These are phyloP conservation scores for Neurospora pannonica DNA, from an alignment of 495 filamentous ascomycete species.

Conservation along the genomic window DNA sequence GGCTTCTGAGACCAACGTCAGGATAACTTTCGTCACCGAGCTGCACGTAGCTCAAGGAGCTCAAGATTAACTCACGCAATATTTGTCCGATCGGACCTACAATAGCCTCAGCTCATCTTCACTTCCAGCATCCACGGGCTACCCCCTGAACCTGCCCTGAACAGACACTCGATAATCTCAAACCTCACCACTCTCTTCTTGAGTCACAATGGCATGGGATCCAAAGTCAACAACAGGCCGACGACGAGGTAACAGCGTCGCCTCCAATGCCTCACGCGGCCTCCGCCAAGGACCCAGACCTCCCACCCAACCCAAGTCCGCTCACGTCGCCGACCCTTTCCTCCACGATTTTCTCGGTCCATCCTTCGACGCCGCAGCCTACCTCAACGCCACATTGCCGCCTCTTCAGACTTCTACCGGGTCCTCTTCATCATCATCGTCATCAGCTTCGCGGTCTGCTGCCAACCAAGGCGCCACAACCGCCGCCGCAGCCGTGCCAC, in stretches of 20 bases:
- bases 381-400: slow-evolving; percentile 70
- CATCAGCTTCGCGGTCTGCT: slow-evolving; percentile 2
- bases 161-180: background rate
- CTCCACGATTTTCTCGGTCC: slow-evolving; percentile 59
- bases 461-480: slow-evolving; percentile 16
- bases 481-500: slow-evolving; percentile 43
- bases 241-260: slow-evolving; percentile 22
- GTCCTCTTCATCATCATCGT: background rate
- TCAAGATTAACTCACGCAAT: background rate
- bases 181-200: background rate
- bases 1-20: background rate
- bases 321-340: slow-evolving; percentile 51
- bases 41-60: background rate
- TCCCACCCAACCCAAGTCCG: slow-evolving; percentile 33
- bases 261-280: slow-evolving; percentile 11
- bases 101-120: background rate
- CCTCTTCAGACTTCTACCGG: slow-evolving; percentile 39
- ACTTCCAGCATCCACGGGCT: background rate
- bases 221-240: slow-evolving; percentile 13
- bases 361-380: slow-evolving; percentile 70
- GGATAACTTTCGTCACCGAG: background rate
- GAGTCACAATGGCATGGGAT: slow-evolving; percentile 20
- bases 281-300: slow-evolving; percentile 19
- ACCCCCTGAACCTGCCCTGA: background rate
- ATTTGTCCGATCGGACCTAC: background rate